Evolutionary conservation across 2,329 filamentous ascomycete species (phyloP).

Genomic region (Fusarium verrucosum): DNA sequence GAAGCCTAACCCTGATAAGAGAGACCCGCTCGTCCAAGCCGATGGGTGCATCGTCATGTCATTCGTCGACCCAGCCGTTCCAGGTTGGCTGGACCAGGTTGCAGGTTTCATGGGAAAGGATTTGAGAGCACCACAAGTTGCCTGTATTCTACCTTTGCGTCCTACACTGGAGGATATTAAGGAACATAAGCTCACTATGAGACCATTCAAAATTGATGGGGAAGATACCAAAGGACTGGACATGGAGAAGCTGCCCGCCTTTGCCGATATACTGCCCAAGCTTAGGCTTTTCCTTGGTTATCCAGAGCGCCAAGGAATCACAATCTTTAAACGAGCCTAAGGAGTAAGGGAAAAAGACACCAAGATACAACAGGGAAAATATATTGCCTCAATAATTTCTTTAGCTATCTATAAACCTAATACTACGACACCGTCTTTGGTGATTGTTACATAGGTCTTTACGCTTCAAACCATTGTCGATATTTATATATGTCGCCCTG

Average conservation of each 20-base stretch:
- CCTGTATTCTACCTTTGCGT: background rate
- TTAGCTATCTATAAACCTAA: too few species aligned
- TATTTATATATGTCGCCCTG: background rate
- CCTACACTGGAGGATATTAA: background rate
- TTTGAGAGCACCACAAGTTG: background rate
- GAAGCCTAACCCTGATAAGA: background rate
- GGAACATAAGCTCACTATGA: background rate
- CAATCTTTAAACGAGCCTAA: background rate
- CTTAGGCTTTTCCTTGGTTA: background rate
- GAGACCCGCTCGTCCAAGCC: background rate
- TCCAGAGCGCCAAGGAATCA: background rate
- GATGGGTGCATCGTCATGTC: constrained; percentile 10
- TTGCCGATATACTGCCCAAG: background rate
- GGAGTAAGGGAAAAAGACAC: background rate
- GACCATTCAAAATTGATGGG: background rate
- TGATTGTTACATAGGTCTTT: too few species aligned
- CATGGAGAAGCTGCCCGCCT: background rate
- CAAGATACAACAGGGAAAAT: accelerated
- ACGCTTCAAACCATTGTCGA: background rate
- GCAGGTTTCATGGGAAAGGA: background rate
- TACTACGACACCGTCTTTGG: too few species aligned
- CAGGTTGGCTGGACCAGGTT: background rate
- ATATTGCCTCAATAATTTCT: too few species aligned
- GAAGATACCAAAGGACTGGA: background rate
- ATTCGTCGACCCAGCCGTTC: background rate